Evolutionary conservation across 2,329 filamentous ascomycete species (phyloP).

Genomic region (Aureobasidium sp.): DNA sequence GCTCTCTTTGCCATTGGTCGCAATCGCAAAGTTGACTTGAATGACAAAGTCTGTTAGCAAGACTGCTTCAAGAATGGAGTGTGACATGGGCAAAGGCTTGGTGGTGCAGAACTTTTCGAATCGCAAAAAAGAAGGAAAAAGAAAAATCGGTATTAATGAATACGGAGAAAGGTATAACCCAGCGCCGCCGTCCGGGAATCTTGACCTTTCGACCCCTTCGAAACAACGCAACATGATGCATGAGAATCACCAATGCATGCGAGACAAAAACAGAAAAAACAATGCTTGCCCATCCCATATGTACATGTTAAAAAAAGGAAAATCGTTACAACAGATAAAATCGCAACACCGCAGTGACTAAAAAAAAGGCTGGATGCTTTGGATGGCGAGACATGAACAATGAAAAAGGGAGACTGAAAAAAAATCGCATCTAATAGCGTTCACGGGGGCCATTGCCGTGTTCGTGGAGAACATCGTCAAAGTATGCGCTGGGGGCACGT

Average conservation of each 20-base stretch:
- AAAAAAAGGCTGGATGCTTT: background rate
- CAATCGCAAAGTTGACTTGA: too few species aligned
- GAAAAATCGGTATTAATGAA: background rate
- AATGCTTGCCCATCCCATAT: background rate
- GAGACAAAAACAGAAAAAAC: background rate
- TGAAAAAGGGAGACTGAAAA: background rate
- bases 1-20: too few species aligned
- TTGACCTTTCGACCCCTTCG: background rate
- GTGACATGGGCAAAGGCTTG: too few species aligned
- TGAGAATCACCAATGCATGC: background rate
- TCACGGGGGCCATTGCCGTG: constrained; percentile 40
- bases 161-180: background rate
- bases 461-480: constrained; percentile 83
- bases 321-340: background rate
- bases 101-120: too few species aligned
- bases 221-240: background rate
- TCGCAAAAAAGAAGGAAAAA: background rate
- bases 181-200: background rate
- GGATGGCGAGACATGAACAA: background rate
- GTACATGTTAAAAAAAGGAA: background rate
- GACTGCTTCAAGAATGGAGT: too few species aligned
- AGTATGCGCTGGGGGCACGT: constrained; percentile 77
- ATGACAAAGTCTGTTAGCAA: too few species aligned
- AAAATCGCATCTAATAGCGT: constrained; percentile 10
- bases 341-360: background rate